phyloP scores from a whole-genome alignment of 2,329 filamentous ascomycete genomes.

The Cordyceps pruinosa region DNA sequence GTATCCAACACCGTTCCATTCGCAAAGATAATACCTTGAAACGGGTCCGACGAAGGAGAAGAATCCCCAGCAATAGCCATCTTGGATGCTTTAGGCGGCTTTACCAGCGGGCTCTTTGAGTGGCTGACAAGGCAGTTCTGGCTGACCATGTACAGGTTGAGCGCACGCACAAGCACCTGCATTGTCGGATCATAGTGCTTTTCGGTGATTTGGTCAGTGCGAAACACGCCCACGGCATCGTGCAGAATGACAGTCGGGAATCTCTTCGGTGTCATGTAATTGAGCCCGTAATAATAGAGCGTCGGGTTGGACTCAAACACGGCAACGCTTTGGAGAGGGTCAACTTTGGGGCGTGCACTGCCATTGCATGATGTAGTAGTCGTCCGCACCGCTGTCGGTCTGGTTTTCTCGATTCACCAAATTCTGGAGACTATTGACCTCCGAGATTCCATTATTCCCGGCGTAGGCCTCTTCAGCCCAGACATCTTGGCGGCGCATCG shows the following conservation, averaged over 20 bases:
- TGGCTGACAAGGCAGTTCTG: background rate
- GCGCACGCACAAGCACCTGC: background rate
- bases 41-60: background rate
- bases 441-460: background rate
- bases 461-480: too few relatives aligned
- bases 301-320: background rate
- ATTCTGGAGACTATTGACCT: background rate
- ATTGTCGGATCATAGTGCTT: background rate
- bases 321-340: background rate
- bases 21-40: background rate
- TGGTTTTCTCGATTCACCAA: background rate
- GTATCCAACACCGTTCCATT: background rate
- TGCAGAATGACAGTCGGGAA: background rate
- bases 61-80: background rate
- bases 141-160: background rate
- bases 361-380: background rate
- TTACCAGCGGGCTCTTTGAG: background rate
- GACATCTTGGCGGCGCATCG: background rate
- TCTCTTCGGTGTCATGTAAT: background rate
- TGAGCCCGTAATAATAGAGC: background rate
- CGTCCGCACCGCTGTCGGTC: background rate
- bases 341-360: too few relatives aligned
- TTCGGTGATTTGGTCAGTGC: background rate
- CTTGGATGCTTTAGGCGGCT: background rate
- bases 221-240: background rate